Evolutionary conservation across 495 filamentous ascomycete genomes (phyloP).

Genomic region (Talaromyces liani): DNA sequence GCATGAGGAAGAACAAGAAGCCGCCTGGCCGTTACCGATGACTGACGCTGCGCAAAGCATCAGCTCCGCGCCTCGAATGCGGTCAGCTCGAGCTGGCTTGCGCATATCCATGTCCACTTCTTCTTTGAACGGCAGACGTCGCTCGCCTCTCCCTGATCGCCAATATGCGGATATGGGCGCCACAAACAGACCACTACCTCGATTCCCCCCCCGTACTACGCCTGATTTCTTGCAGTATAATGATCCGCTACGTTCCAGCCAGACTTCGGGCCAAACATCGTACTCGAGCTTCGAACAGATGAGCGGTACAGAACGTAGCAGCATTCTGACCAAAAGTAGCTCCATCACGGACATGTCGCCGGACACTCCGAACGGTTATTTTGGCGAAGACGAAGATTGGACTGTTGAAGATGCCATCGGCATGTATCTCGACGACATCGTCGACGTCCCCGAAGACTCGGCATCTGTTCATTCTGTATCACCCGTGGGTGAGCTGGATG

Average conservation of each 20-base stretch:
- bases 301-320: slow-evolving; percentile 70
- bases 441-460: slow-evolving; percentile 45
- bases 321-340: slow-evolving; percentile 71
- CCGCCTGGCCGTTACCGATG: slow-evolving; percentile 5
- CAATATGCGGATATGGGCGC: slow-evolving; percentile 2
- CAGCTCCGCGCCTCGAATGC: neutral
- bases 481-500: slow-evolving; percentile 12
- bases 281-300: slow-evolving; percentile 62
- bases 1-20: neutral
- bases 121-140: slow-evolving; percentile 21
- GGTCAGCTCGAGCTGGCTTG: slow-evolving; percentile 20
- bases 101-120: slow-evolving; percentile 39
- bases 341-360: slow-evolving; percentile 61
- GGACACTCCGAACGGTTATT: slow-evolving; percentile 46
- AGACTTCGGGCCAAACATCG: slow-evolving; percentile 62
- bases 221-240: slow-evolving; percentile 25
- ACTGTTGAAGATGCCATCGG: slow-evolving; percentile 89
- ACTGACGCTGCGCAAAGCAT: neutral
- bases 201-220: slow-evolving; percentile 23
- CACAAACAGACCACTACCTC: slow-evolving; percentile 16
- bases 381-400: slow-evolving; percentile 60
- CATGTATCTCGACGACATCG: slow-evolving; percentile 84
- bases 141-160: slow-evolving; percentile 21
- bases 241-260: slow-evolving; percentile 60
- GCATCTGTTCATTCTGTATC: slow-evolving; percentile 16